Evolutionary conservation across 1,139 yeast species (phyloP), one percentile per base, ranked within the genome.

Genomic region (Saccharomyces hybrid): DNA sequence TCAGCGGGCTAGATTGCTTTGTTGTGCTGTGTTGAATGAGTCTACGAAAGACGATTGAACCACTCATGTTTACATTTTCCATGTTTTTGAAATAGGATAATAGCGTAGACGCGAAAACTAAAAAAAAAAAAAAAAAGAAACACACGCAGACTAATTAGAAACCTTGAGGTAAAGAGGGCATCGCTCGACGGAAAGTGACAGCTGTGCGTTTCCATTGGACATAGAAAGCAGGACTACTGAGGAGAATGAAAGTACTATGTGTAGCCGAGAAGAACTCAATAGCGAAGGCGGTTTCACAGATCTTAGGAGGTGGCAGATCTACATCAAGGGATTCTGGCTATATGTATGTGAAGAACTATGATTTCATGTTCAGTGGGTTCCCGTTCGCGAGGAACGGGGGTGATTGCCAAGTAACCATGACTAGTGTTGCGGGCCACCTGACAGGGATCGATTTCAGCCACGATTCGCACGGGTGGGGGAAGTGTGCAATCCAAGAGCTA

Each of bases 231-330:
- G n/a, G 5, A 38, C 5, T 38, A 38, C 4, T 19, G n/a, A 38
- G n/a, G 21, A 38, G 16, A 38, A 85, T 86, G 90, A 83, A 76
- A 66, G 81, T 95, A 5, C 79, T 95, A 54, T 93, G 98, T 72
- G 97, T 95, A 57, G 99, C 99, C 1, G 99, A 95, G 73, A 95
- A 95, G 72, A 96, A 96, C 55, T 88, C 96, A 1, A 93, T 95
- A 53, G 95, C 98, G 8, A 88, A 86, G 67, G 87, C 90, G 27
- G 93, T 95, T 12, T 81, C 96, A 0, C 69, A 72, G 32, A 83
- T 85, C 1, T 78, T 93, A 3, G 83, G 93, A 24, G 96, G 96
- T 5, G 95, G 95, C 0, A 67, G 78, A 3, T 74, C 77, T 31
- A 66, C 68, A 7, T 67, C 77, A 51, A 72, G 87, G 48, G 72